Conservation (phyloP, 805 yeast species). For the Yarrowia keelungensis region DNA sequence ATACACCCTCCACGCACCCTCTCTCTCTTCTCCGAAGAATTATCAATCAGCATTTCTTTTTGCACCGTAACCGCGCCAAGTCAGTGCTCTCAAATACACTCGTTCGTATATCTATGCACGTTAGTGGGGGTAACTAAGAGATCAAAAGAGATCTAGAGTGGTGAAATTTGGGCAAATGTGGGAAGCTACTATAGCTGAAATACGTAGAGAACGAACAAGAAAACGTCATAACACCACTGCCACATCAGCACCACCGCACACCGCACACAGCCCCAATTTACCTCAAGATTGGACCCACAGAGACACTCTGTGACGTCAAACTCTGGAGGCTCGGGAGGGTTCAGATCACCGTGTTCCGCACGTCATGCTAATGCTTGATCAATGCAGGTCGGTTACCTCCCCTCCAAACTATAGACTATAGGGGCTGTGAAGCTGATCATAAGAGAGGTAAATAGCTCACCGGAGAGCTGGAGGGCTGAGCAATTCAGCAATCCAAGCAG, state of each 20-base stretch:
- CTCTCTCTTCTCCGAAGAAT: not conserved
- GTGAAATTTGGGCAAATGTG: too few species aligned
- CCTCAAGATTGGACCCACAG: constrained; percentile 26
- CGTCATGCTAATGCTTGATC: constrained; percentile 1
- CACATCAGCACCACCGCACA: too few species aligned
- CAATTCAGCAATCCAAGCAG: too few species aligned
- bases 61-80: not conserved
- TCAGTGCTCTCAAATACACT: not conserved
- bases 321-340: constrained; percentile 9
- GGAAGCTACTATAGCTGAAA: too few species aligned
- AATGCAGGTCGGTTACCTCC: constrained; percentile 1
- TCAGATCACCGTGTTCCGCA: constrained; percentile 14
- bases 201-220: too few species aligned
- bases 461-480: too few species aligned
- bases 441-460: not conserved
- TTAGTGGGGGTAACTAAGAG: not conserved
- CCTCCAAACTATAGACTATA: too few species aligned
- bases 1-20: not conserved
- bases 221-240: too few species aligned
- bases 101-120: constrained; percentile 5
- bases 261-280: not conserved
- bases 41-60: not conserved
- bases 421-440: too few species aligned
- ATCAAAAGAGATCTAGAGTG: too few species aligned
- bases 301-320: too few species aligned